Base-by-base conservation (phyloP, 140 eudicot species). In the Oenanthe javanica region DNA sequence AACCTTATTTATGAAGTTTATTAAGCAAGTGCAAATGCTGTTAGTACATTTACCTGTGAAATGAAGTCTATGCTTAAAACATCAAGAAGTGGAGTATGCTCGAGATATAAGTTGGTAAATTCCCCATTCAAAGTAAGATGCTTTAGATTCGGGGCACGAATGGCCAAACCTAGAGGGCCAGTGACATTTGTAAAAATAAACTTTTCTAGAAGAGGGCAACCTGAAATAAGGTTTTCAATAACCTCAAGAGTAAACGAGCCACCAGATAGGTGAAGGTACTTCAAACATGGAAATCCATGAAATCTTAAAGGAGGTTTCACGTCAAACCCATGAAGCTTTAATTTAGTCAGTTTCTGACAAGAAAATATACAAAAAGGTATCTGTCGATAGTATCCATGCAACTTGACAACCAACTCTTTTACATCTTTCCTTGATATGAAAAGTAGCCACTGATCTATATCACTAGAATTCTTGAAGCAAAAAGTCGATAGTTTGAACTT, bases 361-460 rank as follows among this genome's bases (percentile, higher is more conserved):
- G 85, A 79, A 74, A 88, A 95, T 27, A 95, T 76, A 80, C 91
- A 87, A 72, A 93, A 88, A 76, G 97, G 97, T 31, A 86, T 93
- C 31, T 31, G 31, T 31, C 31, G 31, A 31, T 31, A 31, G 31
- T 31, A 31, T 31, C 31, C 31, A 31, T 31, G 31, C 31, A 31
- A 31, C 31, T 31, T 14, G 16, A 95, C 86, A 77, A 82, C 75
- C 76, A 95, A 79, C 77, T 92, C 93, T 81, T 86, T 92, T 27
- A 95, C 80, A 71, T 87, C 87, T 81, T 85, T 92, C 78, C 99
- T 84, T 21, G 97, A 92, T 43, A 95, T 85, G 84, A 92, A 92
- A 54, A 91, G 93, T 21, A 95, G 83, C 99, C 99, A 95, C 70
- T 92, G 97, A 86, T 92, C 91, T 46, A 95, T 82, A 81, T 91